These are phyloP conservation scores for Trichoderma aggressivum DNA, from an alignment of 2,329 filamentous ascomycete species.

Conservation along the genomic window DNA sequence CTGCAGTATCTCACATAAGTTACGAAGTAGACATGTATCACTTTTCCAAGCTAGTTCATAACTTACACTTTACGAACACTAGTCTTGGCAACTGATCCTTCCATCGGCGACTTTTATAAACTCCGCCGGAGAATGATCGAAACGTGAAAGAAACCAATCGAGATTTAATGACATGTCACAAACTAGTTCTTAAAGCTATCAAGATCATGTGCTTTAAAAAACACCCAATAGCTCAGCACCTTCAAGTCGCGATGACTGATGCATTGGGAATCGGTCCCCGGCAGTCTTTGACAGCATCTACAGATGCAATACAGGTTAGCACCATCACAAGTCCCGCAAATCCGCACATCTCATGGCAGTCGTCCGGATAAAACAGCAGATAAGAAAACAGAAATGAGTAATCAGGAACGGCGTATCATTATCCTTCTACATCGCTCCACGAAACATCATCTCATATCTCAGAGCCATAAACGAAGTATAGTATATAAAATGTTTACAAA, in stretches of 20 bases:
- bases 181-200: background rate
- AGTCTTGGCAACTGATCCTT: background rate
- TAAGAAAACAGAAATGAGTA: background rate
- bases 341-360: background rate
- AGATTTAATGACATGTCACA: background rate
- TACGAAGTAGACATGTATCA: background rate
- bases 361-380: background rate
- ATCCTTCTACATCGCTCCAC: background rate
- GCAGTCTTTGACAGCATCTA: background rate
- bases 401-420: background rate
- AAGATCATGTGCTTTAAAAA: background rate
- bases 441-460: background rate
- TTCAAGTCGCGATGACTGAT: background rate
- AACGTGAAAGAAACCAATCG: background rate
- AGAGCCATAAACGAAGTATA: background rate
- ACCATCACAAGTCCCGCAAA: background rate
- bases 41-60: background rate
- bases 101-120: background rate
- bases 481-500: background rate
- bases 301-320: background rate
- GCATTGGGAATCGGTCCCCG: background rate
- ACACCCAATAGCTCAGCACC: accelerated
- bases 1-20: background rate
- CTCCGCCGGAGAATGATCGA: background rate
- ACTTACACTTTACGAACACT: background rate